Conservation (phyloP, 2,329 filamentous ascomycete genomes). For the Exophiala spinifera region DNA sequence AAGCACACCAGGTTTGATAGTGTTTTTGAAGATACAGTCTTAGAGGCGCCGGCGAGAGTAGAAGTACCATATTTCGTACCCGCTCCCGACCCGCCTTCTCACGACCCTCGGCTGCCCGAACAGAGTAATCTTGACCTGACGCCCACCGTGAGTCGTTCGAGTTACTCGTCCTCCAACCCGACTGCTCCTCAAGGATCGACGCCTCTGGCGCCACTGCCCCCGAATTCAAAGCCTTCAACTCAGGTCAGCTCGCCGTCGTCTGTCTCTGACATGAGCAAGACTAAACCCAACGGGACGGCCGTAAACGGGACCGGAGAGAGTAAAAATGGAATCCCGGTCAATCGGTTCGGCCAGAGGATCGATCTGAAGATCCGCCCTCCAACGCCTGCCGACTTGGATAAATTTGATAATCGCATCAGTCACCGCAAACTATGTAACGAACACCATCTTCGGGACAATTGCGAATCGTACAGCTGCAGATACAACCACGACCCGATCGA, state of each 20-base stretch:
- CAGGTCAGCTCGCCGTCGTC: conserved; percentile 6
- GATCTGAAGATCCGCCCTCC: conserved; percentile 44
- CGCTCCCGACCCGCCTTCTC: background rate
- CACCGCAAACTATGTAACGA: conserved; percentile 50
- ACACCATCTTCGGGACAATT: conserved; percentile 41
- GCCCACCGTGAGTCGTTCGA: conserved; percentile 9
- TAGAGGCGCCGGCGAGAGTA: conserved; percentile 9
- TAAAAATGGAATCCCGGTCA: conserved; percentile 42
- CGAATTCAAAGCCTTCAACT: conserved; percentile 6
- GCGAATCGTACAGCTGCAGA: conserved; percentile 33
- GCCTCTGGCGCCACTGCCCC: conserved; percentile 6
- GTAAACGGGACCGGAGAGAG: background rate
- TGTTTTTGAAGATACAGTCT: conserved; percentile 20
- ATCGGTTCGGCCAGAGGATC: conserved; percentile 47
- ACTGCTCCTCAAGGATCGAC: conserved; percentile 4
- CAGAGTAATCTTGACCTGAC: conserved; percentile 4
- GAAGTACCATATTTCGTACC: background rate
- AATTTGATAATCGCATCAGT: conserved; percentile 40
- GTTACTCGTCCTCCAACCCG: conserved; percentile 8
- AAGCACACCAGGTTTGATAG: conserved; percentile 17
- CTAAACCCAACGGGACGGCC: conserved; percentile 32
- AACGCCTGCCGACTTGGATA: conserved; percentile 36
- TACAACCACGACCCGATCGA: conserved; percentile 49
- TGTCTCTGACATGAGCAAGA: conserved; percentile 12
- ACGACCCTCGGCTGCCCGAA: background rate